phyloP scores from a whole-genome alignment of 179 eudicot species.

The Monotropa hypopitys region DNA sequence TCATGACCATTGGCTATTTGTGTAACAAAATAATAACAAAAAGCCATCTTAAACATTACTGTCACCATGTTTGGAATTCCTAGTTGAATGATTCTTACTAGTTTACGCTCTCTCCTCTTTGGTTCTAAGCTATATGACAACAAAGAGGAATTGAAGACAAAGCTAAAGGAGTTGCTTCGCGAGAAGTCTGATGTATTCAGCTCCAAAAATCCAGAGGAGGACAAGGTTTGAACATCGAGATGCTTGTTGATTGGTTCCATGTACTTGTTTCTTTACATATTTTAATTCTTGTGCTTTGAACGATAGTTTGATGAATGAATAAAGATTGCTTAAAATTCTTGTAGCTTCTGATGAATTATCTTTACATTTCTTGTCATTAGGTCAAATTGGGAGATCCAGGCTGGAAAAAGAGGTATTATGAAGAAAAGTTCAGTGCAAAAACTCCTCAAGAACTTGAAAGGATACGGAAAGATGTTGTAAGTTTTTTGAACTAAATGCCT shows the following conservation, averaged over 20 bases:
- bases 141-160: constrained; percentile 71
- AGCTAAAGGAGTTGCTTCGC: constrained; percentile 70
- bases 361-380: constrained; percentile 25
- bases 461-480: constrained; percentile 74
- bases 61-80: background rate
- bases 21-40: background rate
- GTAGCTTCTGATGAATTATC: constrained; percentile 1
- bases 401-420: constrained; percentile 95
- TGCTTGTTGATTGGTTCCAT: constrained; percentile 1
- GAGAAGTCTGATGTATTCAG: constrained; percentile 78
- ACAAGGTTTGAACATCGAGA: constrained; percentile 49
- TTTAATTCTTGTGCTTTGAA: background rate
- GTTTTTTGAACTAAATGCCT: constrained; percentile 18
- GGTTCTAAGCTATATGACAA: constrained; percentile 51
- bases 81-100: constrained; percentile 1
- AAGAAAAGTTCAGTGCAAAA: constrained; percentile 67
- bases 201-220: constrained; percentile 56
- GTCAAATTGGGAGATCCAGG: constrained; percentile 82
- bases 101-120: constrained; percentile 5
- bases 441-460: constrained; percentile 62
- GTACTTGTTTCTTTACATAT: background rate
- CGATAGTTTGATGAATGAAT: background rate
- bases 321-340: background rate
- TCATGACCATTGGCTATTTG: background rate
- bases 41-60: background rate